Evolutionary conservation across 1,284 basidiomycete species (phyloP).

Genomic region (Cutaneotrichosporon cavernicola): DNA sequence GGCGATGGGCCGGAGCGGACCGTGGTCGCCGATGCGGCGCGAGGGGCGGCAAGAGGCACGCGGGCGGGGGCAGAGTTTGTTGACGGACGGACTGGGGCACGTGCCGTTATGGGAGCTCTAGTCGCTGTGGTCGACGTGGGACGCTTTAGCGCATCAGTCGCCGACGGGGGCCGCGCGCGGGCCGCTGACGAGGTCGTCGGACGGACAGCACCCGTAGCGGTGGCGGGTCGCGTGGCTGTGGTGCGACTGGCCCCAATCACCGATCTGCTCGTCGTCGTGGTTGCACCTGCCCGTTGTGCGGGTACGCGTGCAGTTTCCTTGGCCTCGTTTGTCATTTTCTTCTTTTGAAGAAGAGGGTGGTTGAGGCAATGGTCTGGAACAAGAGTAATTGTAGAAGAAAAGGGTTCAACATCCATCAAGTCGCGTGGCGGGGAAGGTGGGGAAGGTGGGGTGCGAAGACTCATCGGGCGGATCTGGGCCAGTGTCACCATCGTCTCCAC

Average conservation of each 20-base stretch:
- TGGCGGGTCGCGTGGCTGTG: neutral
- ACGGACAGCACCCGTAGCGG: neutral
- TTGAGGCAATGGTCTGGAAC: slow-evolving; percentile 17
- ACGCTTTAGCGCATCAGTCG: neutral
- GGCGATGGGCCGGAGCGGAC: neutral
- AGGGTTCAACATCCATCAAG: neutral
- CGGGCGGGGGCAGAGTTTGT: neutral
- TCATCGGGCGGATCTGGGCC: slow-evolving; percentile 16
- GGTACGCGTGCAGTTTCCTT: neutral
- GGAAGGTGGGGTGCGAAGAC: slow-evolving; percentile 3
- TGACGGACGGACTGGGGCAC: neutral
- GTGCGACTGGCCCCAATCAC: neutral
- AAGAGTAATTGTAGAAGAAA: slow-evolving; percentile 10
- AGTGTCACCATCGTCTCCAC: slow-evolving; percentile 20
- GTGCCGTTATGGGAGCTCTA: neutral
- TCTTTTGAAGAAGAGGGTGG: neutral
- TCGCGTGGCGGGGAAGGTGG: neutral
- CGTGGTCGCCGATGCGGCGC: neutral
- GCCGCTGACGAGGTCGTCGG: neutral
- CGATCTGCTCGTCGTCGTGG: neutral
- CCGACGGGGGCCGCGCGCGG: neutral
- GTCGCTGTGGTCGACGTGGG: neutral
- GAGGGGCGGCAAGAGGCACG: neutral
- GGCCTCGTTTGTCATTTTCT: neutral
- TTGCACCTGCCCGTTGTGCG: neutral